phyloP scores from a whole-genome alignment of 495 filamentous ascomycete genomes.

The Cercophora samala region DNA sequence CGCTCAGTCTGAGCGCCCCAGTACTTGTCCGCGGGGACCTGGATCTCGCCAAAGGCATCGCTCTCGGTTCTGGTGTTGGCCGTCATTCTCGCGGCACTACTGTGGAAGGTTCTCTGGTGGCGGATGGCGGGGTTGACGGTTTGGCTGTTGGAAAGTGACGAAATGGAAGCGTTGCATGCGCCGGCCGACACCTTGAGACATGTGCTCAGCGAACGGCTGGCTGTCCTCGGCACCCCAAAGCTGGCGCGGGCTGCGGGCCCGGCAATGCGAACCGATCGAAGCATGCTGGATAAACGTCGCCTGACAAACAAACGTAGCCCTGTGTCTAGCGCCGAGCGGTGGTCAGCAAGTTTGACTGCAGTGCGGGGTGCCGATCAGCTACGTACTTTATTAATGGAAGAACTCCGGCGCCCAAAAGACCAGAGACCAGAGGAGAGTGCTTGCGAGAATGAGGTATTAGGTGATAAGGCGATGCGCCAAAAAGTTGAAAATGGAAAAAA shows the following conservation, averaged over 20 bases:
- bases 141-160: conserved; percentile 21
- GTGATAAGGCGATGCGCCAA: conserved; percentile 1
- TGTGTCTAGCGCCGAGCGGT: conserved; percentile 5
- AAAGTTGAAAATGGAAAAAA: conserved; percentile 2
- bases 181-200: conserved; percentile 25
- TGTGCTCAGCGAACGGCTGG: conserved; percentile 40
- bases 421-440: neutral
- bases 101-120: conserved; percentile 45
- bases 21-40: conserved; percentile 91
- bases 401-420: neutral
- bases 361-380: neutral
- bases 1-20: conserved; percentile 99
- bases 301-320: conserved; percentile 14
- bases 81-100: conserved; percentile 47
- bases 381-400: neutral
- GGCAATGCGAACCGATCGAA: conserved; percentile 44
- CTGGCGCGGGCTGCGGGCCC: conserved; percentile 38
- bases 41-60: conserved; percentile 96
- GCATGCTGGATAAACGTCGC: conserved; percentile 35
- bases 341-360: conserved; percentile 2
- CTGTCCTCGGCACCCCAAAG: conserved; percentile 40
- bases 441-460: conserved; percentile 3
- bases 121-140: conserved; percentile 13
- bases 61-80: conserved; percentile 71
- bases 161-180: conserved; percentile 15